Evolutionary conservation across 495 filamentous ascomycete species (phyloP).

Genomic region (Neurospora intermedia): DNA sequence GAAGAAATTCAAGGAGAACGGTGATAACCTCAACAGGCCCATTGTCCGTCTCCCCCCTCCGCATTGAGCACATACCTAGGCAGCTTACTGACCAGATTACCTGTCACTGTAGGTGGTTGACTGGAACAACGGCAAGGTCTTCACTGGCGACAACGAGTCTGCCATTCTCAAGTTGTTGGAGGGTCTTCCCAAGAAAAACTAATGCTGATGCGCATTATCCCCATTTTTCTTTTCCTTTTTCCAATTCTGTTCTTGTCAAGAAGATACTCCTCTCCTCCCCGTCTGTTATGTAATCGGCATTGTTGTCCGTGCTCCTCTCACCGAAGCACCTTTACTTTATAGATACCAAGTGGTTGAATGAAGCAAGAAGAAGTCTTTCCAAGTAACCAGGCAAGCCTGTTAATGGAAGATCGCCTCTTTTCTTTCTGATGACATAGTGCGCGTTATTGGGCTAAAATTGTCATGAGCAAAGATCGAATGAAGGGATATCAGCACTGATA

Average conservation of each 20-base stretch:
- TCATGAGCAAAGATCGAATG: neutral
- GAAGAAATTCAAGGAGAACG: slow-evolving; percentile 51
- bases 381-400: neutral
- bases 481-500: neutral
- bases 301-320: neutral
- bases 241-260: neutral
- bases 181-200: slow-evolving; percentile 40
- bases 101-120: slow-evolving; percentile 59
- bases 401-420: neutral
- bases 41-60: slow-evolving; percentile 40
- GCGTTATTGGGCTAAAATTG: neutral
- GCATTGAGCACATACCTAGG: neutral
- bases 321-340: neutral
- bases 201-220: neutral
- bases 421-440: neutral
- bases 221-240: neutral
- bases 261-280: slow-evolving; percentile 4
- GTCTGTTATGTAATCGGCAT: slow-evolving; percentile 1
- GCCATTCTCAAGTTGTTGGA: slow-evolving; percentile 73
- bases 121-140: slow-evolving; percentile 81
- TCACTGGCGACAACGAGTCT: slow-evolving; percentile 66
- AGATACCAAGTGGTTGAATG: neutral
- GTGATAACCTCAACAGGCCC: slow-evolving; percentile 57
- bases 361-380: neutral
- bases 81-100: slow-evolving; percentile 1